Conservation (phyloP, 805 yeast species). For the Cyberlindnera saturnus region DNA sequence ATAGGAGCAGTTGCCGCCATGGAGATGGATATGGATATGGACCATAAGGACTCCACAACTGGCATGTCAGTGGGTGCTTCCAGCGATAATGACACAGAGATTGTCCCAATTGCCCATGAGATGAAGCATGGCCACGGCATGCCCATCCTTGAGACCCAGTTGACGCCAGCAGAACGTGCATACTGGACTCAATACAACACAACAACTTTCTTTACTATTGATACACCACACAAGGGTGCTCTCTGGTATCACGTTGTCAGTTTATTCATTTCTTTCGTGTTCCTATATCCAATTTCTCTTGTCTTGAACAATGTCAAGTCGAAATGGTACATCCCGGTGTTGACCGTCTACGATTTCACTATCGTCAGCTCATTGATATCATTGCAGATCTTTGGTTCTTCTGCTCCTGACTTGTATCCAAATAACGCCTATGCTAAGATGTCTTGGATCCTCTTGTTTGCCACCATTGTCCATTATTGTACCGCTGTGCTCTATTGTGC, state of each 20-base stretch:
- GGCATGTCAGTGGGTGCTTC: neutral
- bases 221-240: conserved; percentile 42
- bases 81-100: conserved; percentile 8
- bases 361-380: conserved; percentile 46
- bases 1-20: conserved; percentile 3
- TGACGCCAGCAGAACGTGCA: conserved; percentile 63
- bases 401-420: conserved; percentile 70
- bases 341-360: conserved; percentile 43
- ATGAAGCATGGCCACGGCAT: conserved; percentile 53
- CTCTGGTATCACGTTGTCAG: conserved; percentile 50
- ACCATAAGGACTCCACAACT: neutral
- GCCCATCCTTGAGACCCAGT: conserved; percentile 61
- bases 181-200: conserved; percentile 81
- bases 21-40: conserved; percentile 18
- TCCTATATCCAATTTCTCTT: conserved; percentile 64
- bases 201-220: conserved; percentile 61
- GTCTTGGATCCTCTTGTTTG: conserved; percentile 52
- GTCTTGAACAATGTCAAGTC: conserved; percentile 57
- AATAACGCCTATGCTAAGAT: conserved; percentile 65
- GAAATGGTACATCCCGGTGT: conserved; percentile 50
- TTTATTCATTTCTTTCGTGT: conserved; percentile 37
- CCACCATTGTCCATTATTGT: conserved; percentile 47
- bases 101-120: conserved; percentile 43
- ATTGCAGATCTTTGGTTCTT: conserved; percentile 49
- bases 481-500: conserved; percentile 46